Percentiles rank a stretch among this genome's conserved stretches.
Evolutionary conservation across 1,284 basidiomycete species (phyloP).

Genomic region (Boletus smithii): DNA sequence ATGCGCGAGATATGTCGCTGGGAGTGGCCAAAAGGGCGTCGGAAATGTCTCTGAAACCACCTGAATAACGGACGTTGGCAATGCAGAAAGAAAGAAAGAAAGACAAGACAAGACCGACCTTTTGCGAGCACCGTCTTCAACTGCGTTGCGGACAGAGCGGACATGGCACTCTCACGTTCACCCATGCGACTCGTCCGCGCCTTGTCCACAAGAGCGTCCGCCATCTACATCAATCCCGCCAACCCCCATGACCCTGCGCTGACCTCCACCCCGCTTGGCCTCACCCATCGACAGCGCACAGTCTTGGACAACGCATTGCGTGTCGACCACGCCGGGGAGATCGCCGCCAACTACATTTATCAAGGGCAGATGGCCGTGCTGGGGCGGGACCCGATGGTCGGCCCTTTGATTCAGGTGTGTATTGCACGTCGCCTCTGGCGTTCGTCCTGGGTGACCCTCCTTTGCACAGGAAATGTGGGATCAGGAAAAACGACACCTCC

Average conservation of each 20-base stretch:
- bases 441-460: conserved; percentile 4
- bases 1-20: conserved; percentile 52
- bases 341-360: conserved; percentile 94
- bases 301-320: conserved; percentile 65
- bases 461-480: conserved; percentile 87
- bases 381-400: conserved; percentile 58
- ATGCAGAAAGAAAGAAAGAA: neutral
- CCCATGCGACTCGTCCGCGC: conserved; percentile 23
- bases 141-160: conserved; percentile 20
- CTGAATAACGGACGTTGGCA: conserved; percentile 28
- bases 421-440: neutral
- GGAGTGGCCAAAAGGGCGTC: conserved; percentile 50
- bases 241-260: conserved; percentile 37
- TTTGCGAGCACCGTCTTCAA: conserved; percentile 23
- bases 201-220: conserved; percentile 27
- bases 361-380: conserved; percentile 76
- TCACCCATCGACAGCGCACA: conserved; percentile 48
- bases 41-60: conserved; percentile 42
- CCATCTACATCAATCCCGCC: conserved; percentile 39
- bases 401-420: conserved; percentile 72
- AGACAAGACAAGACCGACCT: conserved; percentile 17
- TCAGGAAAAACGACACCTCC: conserved; percentile 90
- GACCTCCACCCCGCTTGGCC: conserved; percentile 46
- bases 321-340: conserved; percentile 90
- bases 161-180: conserved; percentile 16